These are phyloP conservation scores for Quercus variabilis DNA, from an alignment of 306 rosid species.

Conservation along the genomic window DNA sequence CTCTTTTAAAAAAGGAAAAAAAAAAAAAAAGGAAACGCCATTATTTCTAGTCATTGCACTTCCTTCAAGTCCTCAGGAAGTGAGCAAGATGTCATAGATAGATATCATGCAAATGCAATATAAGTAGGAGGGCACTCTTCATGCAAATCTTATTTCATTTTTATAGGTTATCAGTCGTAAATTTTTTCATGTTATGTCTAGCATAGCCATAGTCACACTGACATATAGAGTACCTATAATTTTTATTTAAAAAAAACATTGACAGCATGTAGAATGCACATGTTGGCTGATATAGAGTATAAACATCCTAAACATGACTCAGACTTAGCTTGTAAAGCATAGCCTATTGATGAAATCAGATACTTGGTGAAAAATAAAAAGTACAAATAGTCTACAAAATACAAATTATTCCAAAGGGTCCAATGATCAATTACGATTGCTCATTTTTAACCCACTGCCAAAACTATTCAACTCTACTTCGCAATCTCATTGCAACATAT, in stretches of 20 bases:
- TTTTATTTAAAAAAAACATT: background rate
- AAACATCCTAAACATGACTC: background rate
- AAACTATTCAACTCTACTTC: background rate
- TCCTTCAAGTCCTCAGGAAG: background rate
- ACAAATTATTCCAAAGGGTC: background rate
- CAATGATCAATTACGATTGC: background rate
- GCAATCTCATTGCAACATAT: background rate
- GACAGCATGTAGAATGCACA: background rate
- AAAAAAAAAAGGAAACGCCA: slow-evolving; percentile 1
- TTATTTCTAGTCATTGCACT: background rate
- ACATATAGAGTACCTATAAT: background rate
- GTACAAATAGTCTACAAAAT: background rate
- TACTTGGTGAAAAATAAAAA: background rate
- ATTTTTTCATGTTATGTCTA: background rate
- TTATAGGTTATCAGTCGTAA: background rate
- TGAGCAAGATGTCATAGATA: background rate
- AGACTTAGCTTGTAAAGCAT: background rate
- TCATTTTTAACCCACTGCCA: background rate
- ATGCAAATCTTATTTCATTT: background rate
- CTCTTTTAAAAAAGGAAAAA: background rate
- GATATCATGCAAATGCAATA: background rate
- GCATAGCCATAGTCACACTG: background rate
- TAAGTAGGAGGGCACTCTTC: background rate
- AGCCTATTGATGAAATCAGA: background rate
- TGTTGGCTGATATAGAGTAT: background rate